Base-by-base conservation (phyloP, 169 alveolate species). In the Plasmodium fragile region DNA sequence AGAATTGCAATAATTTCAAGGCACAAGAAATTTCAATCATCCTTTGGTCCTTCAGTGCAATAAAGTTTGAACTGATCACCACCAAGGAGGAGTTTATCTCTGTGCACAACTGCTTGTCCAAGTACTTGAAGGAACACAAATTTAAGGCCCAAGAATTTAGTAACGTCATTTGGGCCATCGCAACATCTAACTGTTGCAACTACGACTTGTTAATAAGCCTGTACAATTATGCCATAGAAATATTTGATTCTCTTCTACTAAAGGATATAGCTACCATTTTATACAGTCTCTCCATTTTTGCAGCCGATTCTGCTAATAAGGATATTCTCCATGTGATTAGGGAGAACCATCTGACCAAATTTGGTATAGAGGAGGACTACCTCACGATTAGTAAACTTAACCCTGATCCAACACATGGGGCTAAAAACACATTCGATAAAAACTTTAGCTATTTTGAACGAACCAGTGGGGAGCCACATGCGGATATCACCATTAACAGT, bases 71-170 rank as follows among this genome's bases (percentile, higher is more conserved):
- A 39, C 53, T 78, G n/a, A 78, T 87, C 7, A 39, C 78, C 65
- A 77, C 81, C 1, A 30, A 87, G 45, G 89, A 87, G 25, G 93
- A 87, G 36, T 87, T 87, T 10, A 30, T 75, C 28, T 32, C 80
- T 13, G 69, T 87, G 49, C 69, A 55, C 49, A 49, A 78, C 11
- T 87, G 78, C 69, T 39, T 87, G 71, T 7, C 41, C 41, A 78
- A 78, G 28, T 22, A 87, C 65, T 39, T 87, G 39, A 59, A 41
- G 28, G 89, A 87, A 25, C 41, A 75, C 30, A 87, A 75, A 78
- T 78, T 87, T 78, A 87, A 87, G 32, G 82, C 90, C 4, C 93
- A 87, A 87, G 93, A 87, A 39, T 87, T 87, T 77, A 87, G 93
- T 71, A 87, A 87, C 49, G 81, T 87, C 11, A 87, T 87, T 28